phyloP scores from a whole-genome alignment of 371 early-diverging fungal genomes.

The Apophysomyces variabilis region DNA sequence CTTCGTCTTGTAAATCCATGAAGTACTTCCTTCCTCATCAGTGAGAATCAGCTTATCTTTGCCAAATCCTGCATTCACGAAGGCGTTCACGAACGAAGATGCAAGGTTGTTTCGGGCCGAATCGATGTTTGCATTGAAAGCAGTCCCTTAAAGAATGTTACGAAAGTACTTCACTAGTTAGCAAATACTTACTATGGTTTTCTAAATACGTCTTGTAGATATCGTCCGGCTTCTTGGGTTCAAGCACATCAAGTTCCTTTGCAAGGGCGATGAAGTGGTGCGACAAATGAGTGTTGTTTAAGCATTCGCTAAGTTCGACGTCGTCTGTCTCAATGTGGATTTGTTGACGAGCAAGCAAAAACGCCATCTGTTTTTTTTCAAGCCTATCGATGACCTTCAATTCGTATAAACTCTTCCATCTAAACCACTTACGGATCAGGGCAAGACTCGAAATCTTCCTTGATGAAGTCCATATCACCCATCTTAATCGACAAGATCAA shows the following conservation, averaged over 20 bases:
- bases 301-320: conserved; percentile 79
- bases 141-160: conserved; percentile 39
- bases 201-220: conserved; percentile 97
- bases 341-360: conserved; percentile 91
- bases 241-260: conserved; percentile 91
- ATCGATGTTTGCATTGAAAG: conserved; percentile 77
- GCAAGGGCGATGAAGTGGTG: conserved; percentile 89
- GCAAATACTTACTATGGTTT: conserved; percentile 66
- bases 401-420: background rate
- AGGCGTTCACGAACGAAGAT: conserved; percentile 97
- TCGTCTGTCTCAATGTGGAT: conserved; percentile 83
- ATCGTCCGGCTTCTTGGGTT: conserved; percentile 96
- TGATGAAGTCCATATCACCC: conserved; percentile 80
- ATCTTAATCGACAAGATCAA: conserved; percentile 86
- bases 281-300: conserved; percentile 87
- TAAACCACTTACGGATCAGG: conserved; percentile 71
- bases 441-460: conserved; percentile 88
- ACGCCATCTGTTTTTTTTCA: conserved; percentile 93
- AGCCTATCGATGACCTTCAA: conserved; percentile 40
- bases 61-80: conserved; percentile 97
- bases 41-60: conserved; percentile 90
- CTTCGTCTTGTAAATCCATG: conserved; percentile 97
- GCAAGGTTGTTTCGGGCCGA: conserved; percentile 96
- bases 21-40: conserved; percentile 71
- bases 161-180: background rate